These are phyloP conservation scores for Aspergillus intermedius DNA, from an alignment of 2,329 filamentous ascomycete species.

Conservation along the genomic window DNA sequence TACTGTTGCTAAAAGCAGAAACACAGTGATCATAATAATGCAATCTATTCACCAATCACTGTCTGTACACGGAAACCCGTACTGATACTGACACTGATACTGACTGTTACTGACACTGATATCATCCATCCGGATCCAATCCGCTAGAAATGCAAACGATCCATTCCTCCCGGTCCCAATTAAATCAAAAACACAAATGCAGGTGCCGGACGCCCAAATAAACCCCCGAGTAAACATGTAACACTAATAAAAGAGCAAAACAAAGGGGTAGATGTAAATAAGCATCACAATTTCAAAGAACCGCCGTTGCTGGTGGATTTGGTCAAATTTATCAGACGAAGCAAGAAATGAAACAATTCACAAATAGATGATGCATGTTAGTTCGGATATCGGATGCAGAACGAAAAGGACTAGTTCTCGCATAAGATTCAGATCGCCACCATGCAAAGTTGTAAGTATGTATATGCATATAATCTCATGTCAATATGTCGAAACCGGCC, in stretches of 20 bases:
- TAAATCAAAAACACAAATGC: neutral
- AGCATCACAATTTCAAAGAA: neutral
- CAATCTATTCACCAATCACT: too few species aligned
- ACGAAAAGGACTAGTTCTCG: neutral
- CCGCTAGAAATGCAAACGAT: conserved; percentile 17
- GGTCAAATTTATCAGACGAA: neutral
- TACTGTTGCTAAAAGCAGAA: too few species aligned
- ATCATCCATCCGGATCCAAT: neutral
- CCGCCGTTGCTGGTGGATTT: neutral
- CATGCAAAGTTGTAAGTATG: neutral
- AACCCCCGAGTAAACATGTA: too few species aligned
- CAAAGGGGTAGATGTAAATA: too few species aligned
- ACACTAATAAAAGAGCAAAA: too few species aligned
- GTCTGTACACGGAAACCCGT: too few species aligned
- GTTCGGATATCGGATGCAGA: neutral
- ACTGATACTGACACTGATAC: too few species aligned
- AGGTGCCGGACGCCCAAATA: too few species aligned
- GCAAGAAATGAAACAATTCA: neutral
- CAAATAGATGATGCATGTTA: neutral
- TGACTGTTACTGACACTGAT: too few species aligned
- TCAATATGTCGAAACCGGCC: neutral
- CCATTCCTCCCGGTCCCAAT: conserved; percentile 11
- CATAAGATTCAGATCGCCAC: neutral
- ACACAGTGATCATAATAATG: too few species aligned
- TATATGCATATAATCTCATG: conserved; percentile 1